Evolutionary conservation across 2,329 filamentous ascomycete genomes (phyloP).

Genomic region (Epichloe gansuensis): DNA sequence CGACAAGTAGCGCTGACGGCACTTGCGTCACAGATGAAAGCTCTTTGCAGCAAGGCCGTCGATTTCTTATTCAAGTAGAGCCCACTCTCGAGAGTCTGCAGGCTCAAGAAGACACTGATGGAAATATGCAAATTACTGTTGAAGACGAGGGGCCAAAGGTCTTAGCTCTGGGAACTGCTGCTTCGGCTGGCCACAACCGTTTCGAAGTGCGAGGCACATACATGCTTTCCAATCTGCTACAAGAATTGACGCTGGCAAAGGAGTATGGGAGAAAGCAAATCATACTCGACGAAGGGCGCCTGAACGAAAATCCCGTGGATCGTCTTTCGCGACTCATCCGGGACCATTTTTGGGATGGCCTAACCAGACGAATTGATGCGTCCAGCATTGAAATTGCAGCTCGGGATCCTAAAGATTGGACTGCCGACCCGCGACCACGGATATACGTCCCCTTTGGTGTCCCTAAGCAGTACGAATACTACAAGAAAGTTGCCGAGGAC

Average conservation of each 20-base stretch:
- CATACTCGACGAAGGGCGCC: slow-evolving; percentile 75
- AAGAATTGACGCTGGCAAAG: slow-evolving; percentile 87
- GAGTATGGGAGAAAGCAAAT: slow-evolving; percentile 84
- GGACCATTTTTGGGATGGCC: slow-evolving; percentile 82
- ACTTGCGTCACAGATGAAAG: slow-evolving; percentile 50
- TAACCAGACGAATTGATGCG: slow-evolving; percentile 83
- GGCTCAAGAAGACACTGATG: slow-evolving; percentile 82
- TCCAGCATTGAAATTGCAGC: slow-evolving; percentile 79
- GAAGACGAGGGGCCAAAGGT: slow-evolving; percentile 91
- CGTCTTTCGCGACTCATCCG: slow-evolving; percentile 77
- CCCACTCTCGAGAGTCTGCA: slow-evolving; percentile 67
- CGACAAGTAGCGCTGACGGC: background rate
- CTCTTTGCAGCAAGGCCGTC: slow-evolving; percentile 51
- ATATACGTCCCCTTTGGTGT: slow-evolving; percentile 83
- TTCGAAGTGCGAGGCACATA: slow-evolving; percentile 93
- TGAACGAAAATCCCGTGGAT: slow-evolving; percentile 92
- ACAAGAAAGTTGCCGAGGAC: slow-evolving; percentile 64
- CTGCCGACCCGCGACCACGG: slow-evolving; percentile 71
- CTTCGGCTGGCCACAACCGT: slow-evolving; percentile 73
- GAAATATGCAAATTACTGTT: slow-evolving; percentile 94
- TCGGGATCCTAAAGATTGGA: slow-evolving; percentile 92
- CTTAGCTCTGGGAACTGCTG: slow-evolving; percentile 71
- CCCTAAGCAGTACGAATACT: slow-evolving; percentile 83
- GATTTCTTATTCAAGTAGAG: slow-evolving; percentile 80
- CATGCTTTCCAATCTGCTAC: slow-evolving; percentile 90